Evolutionary conservation across 2,329 filamentous ascomycete genomes (phyloP), one percentile per base, ranked within the genome.

Genomic region (Hymenoscyphus salicellus): DNA sequence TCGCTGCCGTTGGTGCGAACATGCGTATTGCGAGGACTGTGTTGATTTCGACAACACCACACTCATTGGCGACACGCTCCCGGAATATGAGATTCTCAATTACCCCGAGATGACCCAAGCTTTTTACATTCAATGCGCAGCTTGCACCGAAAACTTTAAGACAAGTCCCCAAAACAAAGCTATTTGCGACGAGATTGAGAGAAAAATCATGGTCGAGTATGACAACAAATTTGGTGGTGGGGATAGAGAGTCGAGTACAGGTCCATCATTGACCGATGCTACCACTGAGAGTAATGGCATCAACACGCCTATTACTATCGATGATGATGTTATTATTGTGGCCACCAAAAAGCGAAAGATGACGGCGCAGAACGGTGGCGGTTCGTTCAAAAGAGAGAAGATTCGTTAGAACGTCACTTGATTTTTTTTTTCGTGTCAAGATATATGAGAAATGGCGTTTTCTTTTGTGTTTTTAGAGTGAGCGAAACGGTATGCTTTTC

Each of bases 11-110:
- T 84, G 79, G 78, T 88, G 85, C 66, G 79, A 82, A 32, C 75
- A 75, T 1, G 84, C 81, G 0, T 86, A 79, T 69, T 88, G 85
- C 69, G 85, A 88, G 63, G 82, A 86, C 55, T 87, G 85, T 69
- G 71, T 87, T 0, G 79, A 86, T 58, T 86, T 82, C 75, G 78
- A 82, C 3, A 75, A 77, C 2, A 78, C 80, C 0, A 76, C 77
- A 3, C 78, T 87, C 0, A 71, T 87, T 14, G 84, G 82, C 10
- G 79, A 83, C 28, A 80, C 78, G 16, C 73, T 86, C 0, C 77
- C 79, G 1, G 83, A 86, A 69, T 83, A 82, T 61, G 79, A 85
- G 63, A 67, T 82, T n/a, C 74, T 85, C 1, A 78, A 77, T 0
- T 84, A 82, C 63, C 72, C 72, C 0, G 73, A 77, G 2, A 74